Evolutionary conservation across 768 basidiomycete species (phyloP).

Genomic region (Rhodotorula toruloides): DNA sequence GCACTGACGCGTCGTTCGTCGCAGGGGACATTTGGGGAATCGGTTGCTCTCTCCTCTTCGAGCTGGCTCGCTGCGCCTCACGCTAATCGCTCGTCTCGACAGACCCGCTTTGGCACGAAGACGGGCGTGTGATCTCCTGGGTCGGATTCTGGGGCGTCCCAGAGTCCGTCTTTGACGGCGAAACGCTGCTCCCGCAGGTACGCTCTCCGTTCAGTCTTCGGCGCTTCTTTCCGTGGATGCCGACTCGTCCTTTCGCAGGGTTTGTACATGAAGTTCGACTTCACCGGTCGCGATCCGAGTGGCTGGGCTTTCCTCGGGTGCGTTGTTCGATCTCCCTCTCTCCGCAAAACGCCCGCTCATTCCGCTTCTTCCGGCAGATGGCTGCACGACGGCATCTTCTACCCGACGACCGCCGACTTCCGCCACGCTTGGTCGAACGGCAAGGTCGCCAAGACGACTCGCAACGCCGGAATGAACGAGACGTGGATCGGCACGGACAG

Average conservation of each 20-base stretch:
- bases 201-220: not conserved
- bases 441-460: conserved; percentile 33
- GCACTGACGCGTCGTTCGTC: not conserved
- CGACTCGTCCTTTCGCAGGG: conserved; percentile 6
- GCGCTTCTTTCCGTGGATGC: not conserved
- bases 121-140: conserved; percentile 41
- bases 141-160: conserved; percentile 21
- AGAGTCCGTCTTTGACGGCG: conserved; percentile 35
- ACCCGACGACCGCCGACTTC: conserved; percentile 41
- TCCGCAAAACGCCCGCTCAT: not conserved
- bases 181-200: conserved; percentile 42
- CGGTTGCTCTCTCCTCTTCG: no score
- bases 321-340: not conserved
- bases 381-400: conserved; percentile 41
- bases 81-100: no score
- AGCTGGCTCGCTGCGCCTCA: no score
- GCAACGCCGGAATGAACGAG: conserved; percentile 32
- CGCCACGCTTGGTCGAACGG: conserved; percentile 39
- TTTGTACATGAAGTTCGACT: conserved; percentile 39
- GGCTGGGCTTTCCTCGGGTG: conserved; percentile 40
- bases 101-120: conserved; percentile 45
- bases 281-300: conserved; percentile 42
- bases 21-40: conserved; percentile 32
- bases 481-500: conserved; percentile 41
- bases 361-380: not conserved